phyloP scores from a whole-genome alignment of 148 eudicot species.

The Rhododendron griersonianum region DNA sequence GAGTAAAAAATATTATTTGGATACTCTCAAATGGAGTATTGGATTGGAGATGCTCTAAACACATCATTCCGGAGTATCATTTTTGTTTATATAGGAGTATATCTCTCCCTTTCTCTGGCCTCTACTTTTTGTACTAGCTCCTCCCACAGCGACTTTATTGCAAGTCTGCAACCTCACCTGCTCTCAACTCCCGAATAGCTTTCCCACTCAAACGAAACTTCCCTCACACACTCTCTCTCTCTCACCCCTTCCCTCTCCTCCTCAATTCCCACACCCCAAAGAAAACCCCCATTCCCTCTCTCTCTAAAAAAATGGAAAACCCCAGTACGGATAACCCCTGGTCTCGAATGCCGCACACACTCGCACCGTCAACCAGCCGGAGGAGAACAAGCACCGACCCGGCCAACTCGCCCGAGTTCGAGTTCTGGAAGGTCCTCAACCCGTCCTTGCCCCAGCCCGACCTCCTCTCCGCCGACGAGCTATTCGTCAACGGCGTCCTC shows the following conservation, averaged over 20 bases:
- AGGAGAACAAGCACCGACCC: constrained; percentile 21
- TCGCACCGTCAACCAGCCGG: constrained; percentile 22
- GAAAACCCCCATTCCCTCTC: background rate
- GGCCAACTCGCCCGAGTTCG: constrained; percentile 70
- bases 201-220: background rate
- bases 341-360: constrained; percentile 17
- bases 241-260: background rate
- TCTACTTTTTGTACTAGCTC: background rate
- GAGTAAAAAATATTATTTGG: too few relatives aligned
- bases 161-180: constrained; percentile 10
- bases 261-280: background rate
- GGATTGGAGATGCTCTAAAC: too few relatives aligned
- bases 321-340: constrained; percentile 1
- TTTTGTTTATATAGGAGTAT: too few relatives aligned
- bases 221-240: constrained; percentile 15
- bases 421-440: constrained; percentile 53
- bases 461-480: constrained; percentile 84
- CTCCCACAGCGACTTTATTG: background rate
- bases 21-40: too few relatives aligned
- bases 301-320: constrained; percentile 10
- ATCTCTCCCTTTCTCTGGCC: background rate
- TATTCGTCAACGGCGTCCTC: constrained; percentile 75
- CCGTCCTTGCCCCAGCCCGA: constrained; percentile 33
- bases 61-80: too few relatives aligned
- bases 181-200: background rate